Conservation (phyloP, 345 rosid species). For the Capsella bursapastoris region DNA sequence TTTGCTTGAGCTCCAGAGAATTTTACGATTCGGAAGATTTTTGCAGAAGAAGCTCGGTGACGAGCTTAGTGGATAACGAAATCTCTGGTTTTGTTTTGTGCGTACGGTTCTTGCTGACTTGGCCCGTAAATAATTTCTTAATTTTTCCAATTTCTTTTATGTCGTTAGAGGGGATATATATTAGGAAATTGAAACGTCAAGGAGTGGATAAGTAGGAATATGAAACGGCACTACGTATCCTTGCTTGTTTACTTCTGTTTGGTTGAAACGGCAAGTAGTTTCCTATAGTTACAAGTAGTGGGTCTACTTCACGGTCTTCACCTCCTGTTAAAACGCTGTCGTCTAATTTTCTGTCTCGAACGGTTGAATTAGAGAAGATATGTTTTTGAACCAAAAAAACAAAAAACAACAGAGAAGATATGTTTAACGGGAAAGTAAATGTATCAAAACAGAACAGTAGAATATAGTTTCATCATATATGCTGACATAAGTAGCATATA, state of each 20-base stretch:
- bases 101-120: conserved; percentile 40
- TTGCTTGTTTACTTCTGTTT: no score
- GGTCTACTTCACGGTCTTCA: no score
- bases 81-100: conserved; percentile 40
- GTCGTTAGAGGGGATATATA: neutral
- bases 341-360: no score
- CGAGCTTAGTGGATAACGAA: conserved; percentile 61
- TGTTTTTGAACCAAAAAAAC: no score
- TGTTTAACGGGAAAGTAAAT: no score
- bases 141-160: neutral
- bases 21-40: conserved; percentile 29
- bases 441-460: no score
- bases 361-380: no score
- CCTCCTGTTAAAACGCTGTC: no score
- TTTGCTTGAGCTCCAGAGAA: conserved; percentile 5
- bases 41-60: conserved; percentile 13
- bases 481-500: conserved; percentile 12
- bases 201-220: neutral
- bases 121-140: conserved; percentile 6
- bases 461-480: neutral
- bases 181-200: neutral
- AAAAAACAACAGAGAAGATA: no score
- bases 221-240: neutral
- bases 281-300: no score
- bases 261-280: no score